Conservation (phyloP, 2,329 filamentous ascomycete genomes). For the Harringtonia lauricola region DNA sequence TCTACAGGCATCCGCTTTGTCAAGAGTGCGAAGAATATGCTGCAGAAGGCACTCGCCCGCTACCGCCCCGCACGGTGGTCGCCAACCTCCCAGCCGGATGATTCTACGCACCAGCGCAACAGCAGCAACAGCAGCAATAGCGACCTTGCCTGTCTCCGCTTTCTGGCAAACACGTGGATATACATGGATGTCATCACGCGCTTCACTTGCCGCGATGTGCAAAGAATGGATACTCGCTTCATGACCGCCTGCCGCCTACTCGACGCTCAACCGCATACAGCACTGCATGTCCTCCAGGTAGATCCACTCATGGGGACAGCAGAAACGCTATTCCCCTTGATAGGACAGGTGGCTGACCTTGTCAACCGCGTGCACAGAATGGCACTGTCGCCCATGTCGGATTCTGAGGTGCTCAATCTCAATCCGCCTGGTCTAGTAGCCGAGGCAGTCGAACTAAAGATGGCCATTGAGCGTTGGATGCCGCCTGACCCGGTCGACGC, state of each 20-base stretch:
- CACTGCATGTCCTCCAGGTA: not conserved
- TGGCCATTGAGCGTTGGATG: conserved; percentile 1
- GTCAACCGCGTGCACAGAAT: not conserved
- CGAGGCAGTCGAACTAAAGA: conserved; percentile 1
- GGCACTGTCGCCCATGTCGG: no score
- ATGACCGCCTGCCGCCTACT: not conserved
- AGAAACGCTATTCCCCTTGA: not conserved
- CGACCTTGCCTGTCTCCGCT: not conserved
- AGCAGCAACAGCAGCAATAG: not conserved
- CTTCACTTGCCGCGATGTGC: conserved; percentile 1
- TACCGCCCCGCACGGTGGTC: not conserved
- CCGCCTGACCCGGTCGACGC: not conserved
- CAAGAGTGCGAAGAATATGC: not conserved
- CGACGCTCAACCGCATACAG: not conserved
- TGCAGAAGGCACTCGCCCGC: not conserved
- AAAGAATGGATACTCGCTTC: not conserved
- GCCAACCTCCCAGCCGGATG: not conserved
- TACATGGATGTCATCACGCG: conserved; percentile 6
- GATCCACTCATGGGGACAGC: conserved; percentile 5
- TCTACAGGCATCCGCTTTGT: conserved; percentile 3
- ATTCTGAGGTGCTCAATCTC: not conserved
- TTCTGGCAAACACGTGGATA: conserved; percentile 4
- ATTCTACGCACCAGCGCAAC: not conserved
- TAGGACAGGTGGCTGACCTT: conserved; percentile 4
- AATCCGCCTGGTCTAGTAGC: conserved; percentile 3